Conservation (phyloP, 1,139 yeast genomes). For the Pichia sp. region DNA sequence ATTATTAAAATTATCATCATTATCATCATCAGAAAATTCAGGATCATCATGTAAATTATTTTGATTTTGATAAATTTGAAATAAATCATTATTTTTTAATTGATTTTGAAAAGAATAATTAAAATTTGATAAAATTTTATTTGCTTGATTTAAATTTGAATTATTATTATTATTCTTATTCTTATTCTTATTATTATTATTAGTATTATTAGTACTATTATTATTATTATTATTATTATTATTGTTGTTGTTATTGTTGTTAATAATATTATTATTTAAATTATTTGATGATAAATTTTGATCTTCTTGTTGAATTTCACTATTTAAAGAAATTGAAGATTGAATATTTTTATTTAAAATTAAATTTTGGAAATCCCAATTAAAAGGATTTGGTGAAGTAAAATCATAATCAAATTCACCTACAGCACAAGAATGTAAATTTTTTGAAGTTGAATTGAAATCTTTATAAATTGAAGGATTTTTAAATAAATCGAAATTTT, state of each 20-base stretch:
- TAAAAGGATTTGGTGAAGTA: conserved; percentile 23
- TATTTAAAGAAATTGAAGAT: too few relatives aligned
- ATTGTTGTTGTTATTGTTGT: not conserved
- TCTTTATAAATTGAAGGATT: not conserved
- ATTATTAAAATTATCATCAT: conserved; percentile 2
- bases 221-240: too few relatives aligned
- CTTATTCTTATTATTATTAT: too few relatives aligned
- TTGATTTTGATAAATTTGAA: conserved; percentile 3
- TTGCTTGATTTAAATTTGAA: not conserved
- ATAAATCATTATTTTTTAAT: conserved; percentile 3
- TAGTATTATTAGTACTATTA: not conserved
- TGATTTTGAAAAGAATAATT: conserved; percentile 6
- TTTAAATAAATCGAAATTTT: not conserved
- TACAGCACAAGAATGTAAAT: conserved; percentile 26
- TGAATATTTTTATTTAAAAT: conserved; percentile 4
- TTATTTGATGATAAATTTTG: too few relatives aligned
- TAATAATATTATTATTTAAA: too few relatives aligned
- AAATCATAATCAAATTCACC: conserved; percentile 28
- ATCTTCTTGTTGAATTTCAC: too few relatives aligned
- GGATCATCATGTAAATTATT: conserved; percentile 1
- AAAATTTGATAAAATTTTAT: conserved; percentile 6
- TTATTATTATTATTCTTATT: not conserved
- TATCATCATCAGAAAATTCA: conserved; percentile 9
- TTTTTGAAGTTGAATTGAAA: conserved; percentile 2
- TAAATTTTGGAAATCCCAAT: conserved; percentile 26